Evolutionary conservation across 2,329 filamentous ascomycete genomes (phyloP).

Genomic region (Colletotrichum costaricense): DNA sequence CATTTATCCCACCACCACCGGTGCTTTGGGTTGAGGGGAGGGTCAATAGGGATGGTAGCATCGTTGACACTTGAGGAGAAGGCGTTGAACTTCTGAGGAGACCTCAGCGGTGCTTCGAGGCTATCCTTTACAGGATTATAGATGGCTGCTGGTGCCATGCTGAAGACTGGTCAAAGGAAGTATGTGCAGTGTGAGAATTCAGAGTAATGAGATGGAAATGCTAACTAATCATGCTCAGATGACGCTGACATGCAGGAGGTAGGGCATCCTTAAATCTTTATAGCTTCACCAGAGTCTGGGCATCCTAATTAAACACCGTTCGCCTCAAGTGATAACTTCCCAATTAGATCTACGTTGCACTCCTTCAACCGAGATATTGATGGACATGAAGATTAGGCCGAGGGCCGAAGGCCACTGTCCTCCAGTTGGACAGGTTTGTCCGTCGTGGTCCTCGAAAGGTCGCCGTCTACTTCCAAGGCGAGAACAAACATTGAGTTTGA

Average conservation of each 20-base stretch:
- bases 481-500: neutral
- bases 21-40: slow-evolving; percentile 13
- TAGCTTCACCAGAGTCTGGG: neutral
- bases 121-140: neutral
- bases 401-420: neutral
- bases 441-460: neutral
- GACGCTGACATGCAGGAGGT: neutral
- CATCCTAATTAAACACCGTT: neutral
- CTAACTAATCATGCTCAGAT: neutral
- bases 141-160: slow-evolving; percentile 5
- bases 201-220: neutral
- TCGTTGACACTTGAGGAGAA: neutral
- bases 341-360: neutral
- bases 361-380: neutral
- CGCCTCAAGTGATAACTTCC: neutral
- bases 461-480: neutral
- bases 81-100: neutral
- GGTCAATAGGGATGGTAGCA: slow-evolving; percentile 3
- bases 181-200: neutral
- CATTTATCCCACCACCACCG: slow-evolving; percentile 29
- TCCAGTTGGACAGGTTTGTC: neutral
- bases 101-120: neutral
- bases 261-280: neutral
- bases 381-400: neutral
- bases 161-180: neutral